A percentile compares a stretch with the other conserved stretches of the same genome.
Evolutionary conservation across 345 rosid genomes (phyloP).

Genomic region (Crucihimalaya himalaica): DNA sequence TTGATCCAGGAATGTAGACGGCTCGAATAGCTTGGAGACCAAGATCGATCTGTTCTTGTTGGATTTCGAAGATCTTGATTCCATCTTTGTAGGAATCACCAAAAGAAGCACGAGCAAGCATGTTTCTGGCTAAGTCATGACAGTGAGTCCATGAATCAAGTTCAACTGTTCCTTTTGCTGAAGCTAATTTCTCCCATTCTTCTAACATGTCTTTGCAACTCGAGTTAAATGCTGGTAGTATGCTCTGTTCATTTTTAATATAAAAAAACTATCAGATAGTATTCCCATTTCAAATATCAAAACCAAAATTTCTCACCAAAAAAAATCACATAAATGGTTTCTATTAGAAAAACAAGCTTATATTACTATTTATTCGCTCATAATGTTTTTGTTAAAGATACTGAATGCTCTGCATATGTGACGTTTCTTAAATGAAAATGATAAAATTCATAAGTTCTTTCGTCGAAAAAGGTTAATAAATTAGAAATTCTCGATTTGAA

Average conservation of each 20-base stretch:
- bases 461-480: not conserved
- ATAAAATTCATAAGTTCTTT: not conserved
- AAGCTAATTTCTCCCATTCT: conserved; percentile 45
- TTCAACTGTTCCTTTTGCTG: conserved; percentile 37
- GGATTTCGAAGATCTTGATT: conserved; percentile 45
- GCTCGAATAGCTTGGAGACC: conserved; percentile 38
- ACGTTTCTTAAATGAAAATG: not conserved
- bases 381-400: not conserved
- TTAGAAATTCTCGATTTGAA: conserved; percentile 12
- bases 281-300: not conserved
- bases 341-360: not conserved
- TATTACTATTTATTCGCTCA: not conserved
- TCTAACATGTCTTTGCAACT: conserved; percentile 44
- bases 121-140: conserved; percentile 43
- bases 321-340: not conserved
- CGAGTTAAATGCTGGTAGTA: conserved; percentile 37
- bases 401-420: conserved; percentile 7
- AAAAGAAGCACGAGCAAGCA: conserved; percentile 52
- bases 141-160: conserved; percentile 47
- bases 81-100: conserved; percentile 50
- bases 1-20: conserved; percentile 47
- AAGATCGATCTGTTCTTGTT: conserved; percentile 43
- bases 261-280: not conserved
- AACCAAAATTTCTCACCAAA: not conserved
- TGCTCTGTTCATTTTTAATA: conserved; percentile 30